Conservation (phyloP, 306 rosid genomes). For the Urtica urens region DNA sequence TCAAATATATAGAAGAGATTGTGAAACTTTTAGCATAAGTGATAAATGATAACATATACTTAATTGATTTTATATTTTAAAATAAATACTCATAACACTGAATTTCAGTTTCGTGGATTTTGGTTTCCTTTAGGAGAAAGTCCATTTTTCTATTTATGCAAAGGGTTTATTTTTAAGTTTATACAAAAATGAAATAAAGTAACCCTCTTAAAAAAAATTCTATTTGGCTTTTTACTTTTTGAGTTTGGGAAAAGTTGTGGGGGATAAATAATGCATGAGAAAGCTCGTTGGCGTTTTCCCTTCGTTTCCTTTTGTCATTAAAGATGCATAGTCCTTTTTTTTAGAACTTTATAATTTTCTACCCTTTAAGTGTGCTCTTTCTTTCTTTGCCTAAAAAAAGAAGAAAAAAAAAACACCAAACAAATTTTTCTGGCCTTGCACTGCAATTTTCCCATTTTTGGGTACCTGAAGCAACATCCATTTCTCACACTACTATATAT, state of each 20-base stretch:
- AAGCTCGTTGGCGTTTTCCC: slow-evolving; percentile 22
- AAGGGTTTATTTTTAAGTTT: slow-evolving; percentile 6
- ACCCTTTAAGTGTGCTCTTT: slow-evolving; percentile 23
- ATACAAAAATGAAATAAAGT: not conserved
- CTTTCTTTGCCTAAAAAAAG: slow-evolving; percentile 19
- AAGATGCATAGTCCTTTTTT: slow-evolving; percentile 13
- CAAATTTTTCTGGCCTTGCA: slow-evolving; percentile 18
- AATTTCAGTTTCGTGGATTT: slow-evolving; percentile 33
- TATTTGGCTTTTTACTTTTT: slow-evolving; percentile 20
- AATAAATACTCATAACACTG: slow-evolving; percentile 15
- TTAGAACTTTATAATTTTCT: slow-evolving; percentile 15
- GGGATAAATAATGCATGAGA: slow-evolving; percentile 19
- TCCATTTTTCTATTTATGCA: slow-evolving; percentile 36
- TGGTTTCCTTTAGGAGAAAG: slow-evolving; percentile 20
- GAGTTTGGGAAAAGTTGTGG: slow-evolving; percentile 22
- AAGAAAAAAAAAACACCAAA: slow-evolving; percentile 11
- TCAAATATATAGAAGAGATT: slow-evolving; percentile 2
- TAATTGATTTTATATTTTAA: too few relatives aligned
- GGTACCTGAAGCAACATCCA: slow-evolving; percentile 16
- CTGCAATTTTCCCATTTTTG: slow-evolving; percentile 18
- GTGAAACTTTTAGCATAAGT: slow-evolving; percentile 12
- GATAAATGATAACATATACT: slow-evolving; percentile 33
- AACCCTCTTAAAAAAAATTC: slow-evolving; percentile 4
- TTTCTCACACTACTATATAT: not conserved
- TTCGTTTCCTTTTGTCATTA: slow-evolving; percentile 18